Base-by-base conservation (phyloP, 1,284 basidiomycete genomes). In the Ceratobasidium sp. region DNA sequence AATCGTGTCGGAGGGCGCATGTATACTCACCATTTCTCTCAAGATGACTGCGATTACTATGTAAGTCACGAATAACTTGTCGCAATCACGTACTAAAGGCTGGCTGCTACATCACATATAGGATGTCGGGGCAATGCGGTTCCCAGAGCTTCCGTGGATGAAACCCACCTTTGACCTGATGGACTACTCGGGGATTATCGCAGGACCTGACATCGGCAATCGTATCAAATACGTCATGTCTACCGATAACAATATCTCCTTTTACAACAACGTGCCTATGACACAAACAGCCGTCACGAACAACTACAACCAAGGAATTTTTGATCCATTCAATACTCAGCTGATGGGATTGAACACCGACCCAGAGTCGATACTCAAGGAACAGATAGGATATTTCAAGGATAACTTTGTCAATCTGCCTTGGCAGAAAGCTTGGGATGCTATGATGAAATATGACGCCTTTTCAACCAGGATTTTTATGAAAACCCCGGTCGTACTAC, bases 111-210 rank as follows among this genome's bases (percentile, higher is more conserved):
- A 2, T 50, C n/a, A 50, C n/a, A 12, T 32, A 22, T n/a, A 54
- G 52, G 78, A 79, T 42, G 70, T 74, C 31, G 78, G 79, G 0
- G 79, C 79, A 15, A 80, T 80, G 79, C 77, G 79, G 3, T 80
- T 75, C 73, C 68, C 68, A 15, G 69, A 77, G 40, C 73, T 74
- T 20, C 74, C 72, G 1, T 71, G 73, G 50, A 79, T 78, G 78
- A 74, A 71, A 43, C 77, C 76, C 38, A 35, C 75, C 4, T 78
- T 77, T 22, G 60, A 78, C 40, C 71, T 77, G 12, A 69, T 76
- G 62, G 35, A 42, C 32, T 55, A 53, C 29, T 34, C 20, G 2
- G 27, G 43, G 22, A 55, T 69, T 29, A 38, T 40, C 8, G 8
- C 38, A 10, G 10, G 40, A 3, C 42, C 40, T 17, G 34, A 34